Evolutionary conservation across 2,329 filamentous ascomycete species (phyloP).

Genomic region (Colletotrichum lindemuthianum): DNA sequence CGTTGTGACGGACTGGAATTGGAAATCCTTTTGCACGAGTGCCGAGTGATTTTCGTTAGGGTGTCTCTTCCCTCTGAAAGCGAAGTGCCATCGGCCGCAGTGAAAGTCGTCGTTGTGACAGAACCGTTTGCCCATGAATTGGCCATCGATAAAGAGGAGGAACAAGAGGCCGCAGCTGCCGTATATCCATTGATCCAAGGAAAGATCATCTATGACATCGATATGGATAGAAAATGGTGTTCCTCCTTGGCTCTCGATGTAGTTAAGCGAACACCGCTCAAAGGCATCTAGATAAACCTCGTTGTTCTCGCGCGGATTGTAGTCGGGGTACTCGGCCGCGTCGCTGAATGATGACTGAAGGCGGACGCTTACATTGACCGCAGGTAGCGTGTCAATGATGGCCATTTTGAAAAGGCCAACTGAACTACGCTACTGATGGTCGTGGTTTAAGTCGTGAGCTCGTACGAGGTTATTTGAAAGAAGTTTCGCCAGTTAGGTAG

Average conservation of each 20-base stretch:
- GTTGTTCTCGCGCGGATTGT: neutral
- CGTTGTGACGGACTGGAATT: slow-evolving; percentile 42
- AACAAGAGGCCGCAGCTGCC: slow-evolving; percentile 37
- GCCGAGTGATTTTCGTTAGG: slow-evolving; percentile 12
- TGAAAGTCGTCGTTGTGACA: slow-evolving; percentile 14
- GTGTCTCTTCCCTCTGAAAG: slow-evolving; percentile 16
- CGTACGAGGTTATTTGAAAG: no score
- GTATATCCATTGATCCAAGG: slow-evolving; percentile 41
- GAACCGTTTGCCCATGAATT: slow-evolving; percentile 30
- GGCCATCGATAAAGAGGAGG: slow-evolving; percentile 39
- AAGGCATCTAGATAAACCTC: slow-evolving; percentile 18
- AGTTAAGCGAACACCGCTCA: slow-evolving; percentile 37
- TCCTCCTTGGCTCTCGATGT: slow-evolving; percentile 44
- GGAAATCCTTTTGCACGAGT: slow-evolving; percentile 37
- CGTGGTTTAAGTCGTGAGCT: no score
- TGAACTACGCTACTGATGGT: no score
- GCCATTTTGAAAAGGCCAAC: slow-evolving; percentile 6
- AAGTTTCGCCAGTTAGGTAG: no score
- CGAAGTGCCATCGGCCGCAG: slow-evolving; percentile 10
- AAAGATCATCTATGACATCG: slow-evolving; percentile 23
- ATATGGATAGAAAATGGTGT: slow-evolving; percentile 40
- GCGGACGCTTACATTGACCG: slow-evolving; percentile 14
- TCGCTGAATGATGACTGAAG: slow-evolving; percentile 4
- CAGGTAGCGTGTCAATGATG: slow-evolving; percentile 21
- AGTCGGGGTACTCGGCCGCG: slow-evolving; percentile 26